These are phyloP conservation scores for Teunomyces cretensis DNA, from an alignment of 805 yeast species.

Conservation along the genomic window DNA sequence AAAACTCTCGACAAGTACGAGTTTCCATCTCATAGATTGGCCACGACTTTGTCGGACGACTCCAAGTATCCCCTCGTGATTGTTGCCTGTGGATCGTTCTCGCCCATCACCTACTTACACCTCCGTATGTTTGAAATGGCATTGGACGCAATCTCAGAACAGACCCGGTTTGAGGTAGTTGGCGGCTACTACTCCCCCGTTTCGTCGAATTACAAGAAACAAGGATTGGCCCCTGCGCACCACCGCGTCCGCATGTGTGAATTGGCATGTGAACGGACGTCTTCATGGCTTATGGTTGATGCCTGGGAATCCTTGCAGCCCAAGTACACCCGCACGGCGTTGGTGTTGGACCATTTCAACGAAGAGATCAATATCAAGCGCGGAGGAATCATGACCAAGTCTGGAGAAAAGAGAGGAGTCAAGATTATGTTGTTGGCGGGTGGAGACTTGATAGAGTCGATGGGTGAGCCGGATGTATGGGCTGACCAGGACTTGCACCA, in stretches of 20 bases:
- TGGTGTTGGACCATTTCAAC: conserved; percentile 94
- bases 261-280: conserved; percentile 93
- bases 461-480: conserved; percentile 99
- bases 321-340: conserved; percentile 87
- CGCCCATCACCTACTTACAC: conserved; percentile 93
- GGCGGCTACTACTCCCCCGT: conserved; percentile 98
- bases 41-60: conserved; percentile 65
- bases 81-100: conserved; percentile 96
- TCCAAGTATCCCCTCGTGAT: conserved; percentile 86
- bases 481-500: conserved; percentile 94
- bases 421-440: conserved; percentile 97
- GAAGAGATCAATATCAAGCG: conserved; percentile 89
- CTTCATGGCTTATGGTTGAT: conserved; percentile 98
- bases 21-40: conserved; percentile 87
- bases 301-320: conserved; percentile 98
- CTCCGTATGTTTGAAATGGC: conserved; percentile 99
- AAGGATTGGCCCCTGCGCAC: conserved; percentile 83
- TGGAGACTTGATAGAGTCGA: conserved; percentile 94
- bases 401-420: conserved; percentile 71
- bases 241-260: conserved; percentile 98
- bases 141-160: conserved; percentile 85
- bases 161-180: conserved; percentile 89
- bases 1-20: conserved; percentile 61
- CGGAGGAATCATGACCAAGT: conserved; percentile 70
- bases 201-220: conserved; percentile 86